phyloP scores from a whole-genome alignment of 331 rosid genomes.

The Quercus tomentella region DNA sequence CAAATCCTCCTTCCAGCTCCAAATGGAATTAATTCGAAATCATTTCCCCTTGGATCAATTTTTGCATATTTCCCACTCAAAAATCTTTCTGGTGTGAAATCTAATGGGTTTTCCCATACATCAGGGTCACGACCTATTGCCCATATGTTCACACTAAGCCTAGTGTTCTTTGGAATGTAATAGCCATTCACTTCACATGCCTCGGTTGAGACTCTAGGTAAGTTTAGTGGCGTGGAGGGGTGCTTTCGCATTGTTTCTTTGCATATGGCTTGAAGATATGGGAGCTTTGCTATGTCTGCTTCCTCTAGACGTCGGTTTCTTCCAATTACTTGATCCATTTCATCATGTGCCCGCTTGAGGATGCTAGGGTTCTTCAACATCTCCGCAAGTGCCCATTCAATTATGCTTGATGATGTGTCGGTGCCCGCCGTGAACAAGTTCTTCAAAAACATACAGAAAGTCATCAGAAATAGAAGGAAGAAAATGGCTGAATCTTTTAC shows the following conservation, averaged over 20 bases:
- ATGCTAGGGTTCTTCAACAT: conserved; percentile 39
- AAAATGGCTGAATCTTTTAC: too few species aligned
- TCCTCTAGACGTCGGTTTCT: conserved; percentile 24
- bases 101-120: conserved; percentile 43
- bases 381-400: conserved; percentile 52
- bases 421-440: conserved; percentile 51
- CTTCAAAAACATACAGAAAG: conserved; percentile 8
- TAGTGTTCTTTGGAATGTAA: conserved; percentile 42
- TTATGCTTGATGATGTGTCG: conserved; percentile 47
- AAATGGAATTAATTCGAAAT: conserved; percentile 48
- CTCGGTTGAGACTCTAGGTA: conserved; percentile 35
- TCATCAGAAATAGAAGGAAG: too few species aligned
- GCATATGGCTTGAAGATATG: conserved; percentile 41
- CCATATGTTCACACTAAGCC: conserved; percentile 44
- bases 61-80: conserved; percentile 22
- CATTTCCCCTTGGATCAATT: conserved; percentile 39
- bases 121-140: conserved; percentile 46
- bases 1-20: conserved; percentile 59
- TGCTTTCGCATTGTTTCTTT: conserved; percentile 46
- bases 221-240: conserved; percentile 49
- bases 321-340: conserved; percentile 43
- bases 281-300: conserved; percentile 31
- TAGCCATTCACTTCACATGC: conserved; percentile 41
- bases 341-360: conserved; percentile 31
- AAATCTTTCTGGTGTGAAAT: conserved; percentile 45